These are phyloP conservation scores for Wallacemonas collosoma DNA, from an alignment of 208 protist species.

Conservation along the genomic window DNA sequence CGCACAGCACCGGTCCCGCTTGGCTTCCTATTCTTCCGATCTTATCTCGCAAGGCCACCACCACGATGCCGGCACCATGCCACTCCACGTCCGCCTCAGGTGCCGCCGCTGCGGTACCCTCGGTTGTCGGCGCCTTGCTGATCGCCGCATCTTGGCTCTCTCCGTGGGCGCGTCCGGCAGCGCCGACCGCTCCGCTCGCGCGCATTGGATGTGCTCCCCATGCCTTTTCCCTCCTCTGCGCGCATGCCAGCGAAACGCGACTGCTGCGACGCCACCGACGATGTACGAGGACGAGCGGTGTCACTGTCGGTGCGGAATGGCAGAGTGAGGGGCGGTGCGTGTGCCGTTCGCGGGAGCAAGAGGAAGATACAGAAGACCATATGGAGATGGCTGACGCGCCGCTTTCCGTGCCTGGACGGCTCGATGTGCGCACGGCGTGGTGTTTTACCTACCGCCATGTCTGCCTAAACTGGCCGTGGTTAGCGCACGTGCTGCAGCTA, in stretches of 20 bases:
- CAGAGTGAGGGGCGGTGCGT: not conserved
- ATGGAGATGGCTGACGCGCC: not conserved
- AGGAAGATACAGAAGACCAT: not conserved
- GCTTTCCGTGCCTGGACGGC: not conserved
- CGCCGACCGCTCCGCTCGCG: not conserved
- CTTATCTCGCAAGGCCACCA: too few relatives aligned
- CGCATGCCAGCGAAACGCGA: not conserved
- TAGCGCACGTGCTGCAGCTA: slow-evolving; percentile 29
- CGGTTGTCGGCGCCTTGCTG: not conserved
- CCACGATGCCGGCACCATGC: too few relatives aligned
- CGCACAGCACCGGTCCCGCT: not conserved
- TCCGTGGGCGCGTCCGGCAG: not conserved
- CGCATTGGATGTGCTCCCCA: too few relatives aligned
- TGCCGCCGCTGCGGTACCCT: not conserved
- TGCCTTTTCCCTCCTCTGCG: not conserved
- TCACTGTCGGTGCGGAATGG: too few relatives aligned
- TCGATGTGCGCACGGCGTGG: not conserved
- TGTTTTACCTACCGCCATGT: slow-evolving; percentile 13
- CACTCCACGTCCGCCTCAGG: too few relatives aligned
- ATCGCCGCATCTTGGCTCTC: not conserved
- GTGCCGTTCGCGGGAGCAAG: not conserved
- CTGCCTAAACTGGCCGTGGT: slow-evolving; percentile 34
- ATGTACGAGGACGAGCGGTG: not conserved
- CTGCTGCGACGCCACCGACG: not conserved
- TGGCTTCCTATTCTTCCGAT: slow-evolving; percentile 12